Evolutionary conservation across 129 eudicot species (phyloP), one percentile per base, ranked within the genome.

Genomic region (Flaveria brownii): DNA sequence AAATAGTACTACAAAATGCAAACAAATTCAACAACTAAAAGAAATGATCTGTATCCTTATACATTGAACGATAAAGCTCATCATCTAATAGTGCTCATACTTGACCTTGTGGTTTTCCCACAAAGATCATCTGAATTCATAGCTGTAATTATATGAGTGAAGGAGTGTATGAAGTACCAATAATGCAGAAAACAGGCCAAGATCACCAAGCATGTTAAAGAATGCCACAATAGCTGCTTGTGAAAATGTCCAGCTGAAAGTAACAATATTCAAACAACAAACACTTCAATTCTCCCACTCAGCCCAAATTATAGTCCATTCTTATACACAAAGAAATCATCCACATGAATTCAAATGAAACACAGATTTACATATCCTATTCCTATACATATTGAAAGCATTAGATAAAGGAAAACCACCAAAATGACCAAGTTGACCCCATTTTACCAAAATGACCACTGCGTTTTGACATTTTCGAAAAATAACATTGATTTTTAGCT

Each of bases 1-100:
- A 92, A 78, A 84, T 85, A 92, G 63, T 85, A 92, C 97, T 92
- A 87, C 83, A 79, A 54, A 36, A 69, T 51, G 36, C 71, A 71
- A 62, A 59, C 23, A 75, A 64, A 75, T 47, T 16, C 54, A 73
- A 55, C 13, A 23, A 73, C 20, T 10, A 26, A 66, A 56, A 25
- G 36, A n/a, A 59, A 20, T 0, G 65, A 59, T 39, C 49, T 39
- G 12, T 67, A 39, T 42, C 72, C 18, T 17, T 41, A 25, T 12
- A 43, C 45, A 45, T 7, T 25, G 61, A 16, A 49, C n/a, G 47
- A 64, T 36, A 64, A 7, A 30, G 50, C 39, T 66, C 26, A 18
- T 64, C 70, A 36, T 65, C 71, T 39, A 39, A 41, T 18, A 17
- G 36, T 41, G 36, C 5, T 20, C 50, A 2, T 16, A 50, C 62